Evolutionary conservation across 2,329 filamentous ascomycete species (phyloP), one percentile per base, ranked within the genome.

Genomic region (Hirsutella rhossiliensis): DNA sequence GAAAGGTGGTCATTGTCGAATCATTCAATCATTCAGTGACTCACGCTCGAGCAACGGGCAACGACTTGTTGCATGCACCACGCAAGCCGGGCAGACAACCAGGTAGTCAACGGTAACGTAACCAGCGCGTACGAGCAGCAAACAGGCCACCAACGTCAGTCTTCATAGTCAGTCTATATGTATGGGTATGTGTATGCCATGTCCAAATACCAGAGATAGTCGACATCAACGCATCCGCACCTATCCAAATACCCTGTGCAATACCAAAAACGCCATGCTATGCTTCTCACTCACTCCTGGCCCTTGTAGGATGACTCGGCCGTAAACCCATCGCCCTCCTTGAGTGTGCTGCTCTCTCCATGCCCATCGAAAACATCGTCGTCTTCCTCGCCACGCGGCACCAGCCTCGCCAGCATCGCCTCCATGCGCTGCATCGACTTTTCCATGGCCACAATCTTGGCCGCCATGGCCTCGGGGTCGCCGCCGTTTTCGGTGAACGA

Each of bases 401-500:
- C 51, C 45, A 74, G 51, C 42, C 55, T 64, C 36, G 56, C 53
- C 42, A 76, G 50, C 60, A 75, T 62, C n/a, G 53, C 54, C 52
- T 74, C 71, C 47, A 76, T 68, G 30, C 71, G 65, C 37, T 58
- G 57, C 47, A 71, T 68, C 27, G 67, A 59, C 45, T 66, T 65
- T 54, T 80, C 76, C 51, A 80, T 64, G 8, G 62, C 60, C 31
- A 64, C 65, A 30, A 80, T 54, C 40, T 72, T 63, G 20, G 57
- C 55, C 0, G 61, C 56, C 40, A 77, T 56, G n/a, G 65, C 63
- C 12, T 63, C 65, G 17, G 64, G 57, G 44, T 71, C 72, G 32
- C 67, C 62, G 11, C 31, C 39, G 12, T 64, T 61, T 27, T 73
- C 71, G 28, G 63, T 61, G 45, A 77, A 63, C 7, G 73, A 68